Conservation (phyloP, 2,329 filamentous ascomycete species). For the Botryotinia convoluta region DNA sequence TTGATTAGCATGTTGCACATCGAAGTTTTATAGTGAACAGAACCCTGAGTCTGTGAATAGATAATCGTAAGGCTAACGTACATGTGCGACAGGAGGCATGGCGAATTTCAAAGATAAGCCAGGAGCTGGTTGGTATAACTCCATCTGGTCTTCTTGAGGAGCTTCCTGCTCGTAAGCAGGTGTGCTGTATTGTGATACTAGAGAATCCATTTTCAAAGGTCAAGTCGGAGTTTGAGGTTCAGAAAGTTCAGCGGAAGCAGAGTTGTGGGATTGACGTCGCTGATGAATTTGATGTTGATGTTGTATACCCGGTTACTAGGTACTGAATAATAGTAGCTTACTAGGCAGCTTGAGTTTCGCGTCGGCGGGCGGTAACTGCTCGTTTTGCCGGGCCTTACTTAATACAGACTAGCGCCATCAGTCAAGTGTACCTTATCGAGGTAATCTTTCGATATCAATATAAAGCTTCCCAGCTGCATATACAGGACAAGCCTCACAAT, state of each 20-base stretch:
- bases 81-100: conserved; percentile 87
- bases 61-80: conserved; percentile 46
- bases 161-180: conserved; percentile 71
- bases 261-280: background rate
- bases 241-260: background rate
- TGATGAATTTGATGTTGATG: conserved; percentile 32
- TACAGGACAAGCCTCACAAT: background rate
- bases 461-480: background rate
- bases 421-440: background rate
- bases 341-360: conserved; percentile 34
- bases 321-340: conserved; percentile 25
- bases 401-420: background rate
- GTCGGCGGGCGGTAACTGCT: conserved; percentile 22
- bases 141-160: conserved; percentile 69
- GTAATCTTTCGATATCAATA: background rate
- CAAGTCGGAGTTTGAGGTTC: background rate
- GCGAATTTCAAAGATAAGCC: conserved; percentile 89
- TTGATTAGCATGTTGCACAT: conserved; percentile 51
- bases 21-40: background rate
- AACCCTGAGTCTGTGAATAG: conserved; percentile 20
- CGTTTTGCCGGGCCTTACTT: background rate
- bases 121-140: conserved; percentile 67
- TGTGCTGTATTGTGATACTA: conserved; percentile 88
- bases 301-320: conserved; percentile 4
- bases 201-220: conserved; percentile 70